Base-by-base conservation (phyloP, 2,329 filamentous ascomycete genomes). In the Calonectria montana region DNA sequence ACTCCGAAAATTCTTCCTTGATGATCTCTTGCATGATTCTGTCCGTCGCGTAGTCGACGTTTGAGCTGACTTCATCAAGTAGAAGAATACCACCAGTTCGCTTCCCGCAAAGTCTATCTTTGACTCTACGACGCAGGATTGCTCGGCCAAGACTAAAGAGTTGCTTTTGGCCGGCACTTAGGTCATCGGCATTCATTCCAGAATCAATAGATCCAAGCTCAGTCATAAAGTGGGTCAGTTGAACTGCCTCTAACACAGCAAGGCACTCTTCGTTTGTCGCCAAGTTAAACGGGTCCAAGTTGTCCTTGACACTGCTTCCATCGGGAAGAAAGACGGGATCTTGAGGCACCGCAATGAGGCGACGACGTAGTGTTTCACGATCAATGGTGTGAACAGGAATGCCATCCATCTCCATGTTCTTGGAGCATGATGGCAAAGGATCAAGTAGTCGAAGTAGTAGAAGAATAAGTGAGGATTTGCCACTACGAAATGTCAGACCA, bases 61-160 rank as follows among this genome's bases (percentile, higher is more conserved):
- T 83, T 1, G 81, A 82, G 12, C 80, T 84, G 4, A 85, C 80
- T 74, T 87, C 85, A 50, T 87, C 85, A 4, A 87, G 78, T 2
- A 87, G 69, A 13, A 86, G 50, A 0, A 86, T 53, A 0, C 73
- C 65, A 25, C 53, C 35, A 16, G 27, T 67, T 65, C 53, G 15
- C 71, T 37, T 23, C 4, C 41, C 43, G 4, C 39, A 35, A 2
- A 39, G 15, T 13, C 37, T 43, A 3, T 45, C 21, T 25, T 69
- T 55, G 23, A 71, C 47, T 12, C 73, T 61, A 9, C 79, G 73
- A 5, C 87, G 81, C n/a, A 92, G 78, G 27, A 92, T 83, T 0
- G 90, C 91, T 2, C 91, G 82, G 2, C 88, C 91, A 4, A 93
- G 84, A 75, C 87, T 90, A 75, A 93, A 91, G 1, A 93, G 84